These are phyloP conservation scores for Phialophora macrospora DNA, from an alignment of 2,329 filamentous ascomycete species.

Conservation along the genomic window DNA sequence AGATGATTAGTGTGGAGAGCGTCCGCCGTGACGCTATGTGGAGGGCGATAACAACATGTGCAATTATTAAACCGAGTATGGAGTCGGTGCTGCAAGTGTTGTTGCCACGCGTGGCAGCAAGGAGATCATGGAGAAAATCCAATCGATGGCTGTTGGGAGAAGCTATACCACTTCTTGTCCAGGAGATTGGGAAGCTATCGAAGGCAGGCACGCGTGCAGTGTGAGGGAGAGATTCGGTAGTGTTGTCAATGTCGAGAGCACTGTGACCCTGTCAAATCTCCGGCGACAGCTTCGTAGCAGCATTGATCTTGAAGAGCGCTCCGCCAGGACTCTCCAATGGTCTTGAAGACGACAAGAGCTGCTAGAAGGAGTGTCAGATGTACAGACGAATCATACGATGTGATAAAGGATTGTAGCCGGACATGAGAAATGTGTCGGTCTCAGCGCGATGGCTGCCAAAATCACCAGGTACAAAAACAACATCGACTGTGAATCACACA, in stretches of 20 bases:
- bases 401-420: neutral
- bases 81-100: too few species aligned
- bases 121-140: too few species aligned
- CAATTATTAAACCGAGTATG: too few species aligned
- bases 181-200: too few species aligned
- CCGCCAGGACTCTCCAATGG: conserved; percentile 55
- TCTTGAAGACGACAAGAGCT: conserved; percentile 49
- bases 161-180: too few species aligned
- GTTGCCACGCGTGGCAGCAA: too few species aligned
- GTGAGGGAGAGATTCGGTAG: conserved; percentile 48
- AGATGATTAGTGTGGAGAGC: conserved; percentile 54
- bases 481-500: neutral
- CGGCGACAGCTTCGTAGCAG: conserved; percentile 47
- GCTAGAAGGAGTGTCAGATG: conserved; percentile 22
- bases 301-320: conserved; percentile 57
- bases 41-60: too few species aligned
- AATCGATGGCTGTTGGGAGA: too few species aligned
- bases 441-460: neutral
- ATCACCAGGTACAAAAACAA: neutral
- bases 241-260: neutral
- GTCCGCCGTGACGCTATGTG: conserved; percentile 57
- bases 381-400: conserved; percentile 4
- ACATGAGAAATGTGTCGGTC: neutral
- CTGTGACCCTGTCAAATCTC: neutral
- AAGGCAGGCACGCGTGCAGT: too few species aligned